Evolutionary conservation across 108 stramenopile species (phyloP).

Genomic region (Schizochytrium sp.): DNA sequence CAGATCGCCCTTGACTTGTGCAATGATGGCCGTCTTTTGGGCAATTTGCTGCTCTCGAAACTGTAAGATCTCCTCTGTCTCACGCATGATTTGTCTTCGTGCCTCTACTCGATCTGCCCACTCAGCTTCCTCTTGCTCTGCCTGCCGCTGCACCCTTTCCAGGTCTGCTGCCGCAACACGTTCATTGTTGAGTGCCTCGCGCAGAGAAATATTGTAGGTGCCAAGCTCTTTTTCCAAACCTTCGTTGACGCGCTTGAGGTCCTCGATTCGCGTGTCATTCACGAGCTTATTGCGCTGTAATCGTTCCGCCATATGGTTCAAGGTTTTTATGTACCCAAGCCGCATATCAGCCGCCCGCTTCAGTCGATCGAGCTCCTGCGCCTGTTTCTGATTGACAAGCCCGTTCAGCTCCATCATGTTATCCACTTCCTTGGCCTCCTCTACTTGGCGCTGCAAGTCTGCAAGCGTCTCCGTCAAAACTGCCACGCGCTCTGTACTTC

Average conservation of each 20-base stretch:
- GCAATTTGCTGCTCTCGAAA: not conserved
- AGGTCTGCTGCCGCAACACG: not conserved
- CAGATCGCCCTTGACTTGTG: not conserved
- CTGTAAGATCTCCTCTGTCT: not conserved
- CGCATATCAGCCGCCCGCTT: not conserved
- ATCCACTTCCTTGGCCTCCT: not conserved
- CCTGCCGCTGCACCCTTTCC: not conserved
- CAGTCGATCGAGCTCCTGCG: not conserved
- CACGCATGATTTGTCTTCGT: not conserved
- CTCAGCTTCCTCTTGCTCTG: not conserved
- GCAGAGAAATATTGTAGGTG: not conserved
- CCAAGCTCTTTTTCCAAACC: not conserved
- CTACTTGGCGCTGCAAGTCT: not conserved
- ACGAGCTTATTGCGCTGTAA: not conserved
- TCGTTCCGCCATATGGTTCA: not conserved
- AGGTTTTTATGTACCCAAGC: not conserved
- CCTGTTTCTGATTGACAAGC: not conserved
- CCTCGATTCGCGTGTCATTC: not conserved
- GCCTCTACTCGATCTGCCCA: not conserved
- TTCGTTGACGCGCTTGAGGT: not conserved
- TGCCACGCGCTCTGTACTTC: not conserved
- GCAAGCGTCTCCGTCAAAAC: not conserved
- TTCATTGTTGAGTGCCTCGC: not conserved
- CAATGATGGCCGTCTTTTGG: not conserved
- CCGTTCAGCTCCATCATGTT: not conserved